These are phyloP conservation scores for Tolypocladium album DNA, from an alignment of 2,329 filamentous ascomycete species.

Conservation along the genomic window DNA sequence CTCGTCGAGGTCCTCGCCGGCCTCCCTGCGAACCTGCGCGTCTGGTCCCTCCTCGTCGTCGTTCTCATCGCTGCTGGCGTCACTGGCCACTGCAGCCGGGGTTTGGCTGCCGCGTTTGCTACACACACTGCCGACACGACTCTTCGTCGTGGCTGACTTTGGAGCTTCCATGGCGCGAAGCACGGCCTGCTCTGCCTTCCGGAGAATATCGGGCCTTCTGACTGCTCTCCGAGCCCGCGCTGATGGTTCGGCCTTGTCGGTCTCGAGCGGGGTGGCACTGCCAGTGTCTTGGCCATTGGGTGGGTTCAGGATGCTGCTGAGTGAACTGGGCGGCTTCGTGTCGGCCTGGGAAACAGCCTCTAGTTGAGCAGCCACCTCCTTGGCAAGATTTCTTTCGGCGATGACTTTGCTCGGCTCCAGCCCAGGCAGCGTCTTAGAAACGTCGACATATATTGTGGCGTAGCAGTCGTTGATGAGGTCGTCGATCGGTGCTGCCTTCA, in stretches of 20 bases:
- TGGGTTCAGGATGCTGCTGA: conserved; percentile 32
- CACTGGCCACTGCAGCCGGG: conserved; percentile 23
- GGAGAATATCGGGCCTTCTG: conserved; percentile 45
- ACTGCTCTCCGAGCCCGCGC: conserved; percentile 31
- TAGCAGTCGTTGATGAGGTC: conserved; percentile 92
- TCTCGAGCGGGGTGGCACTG: conserved; percentile 23
- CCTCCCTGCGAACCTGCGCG: conserved; percentile 24
- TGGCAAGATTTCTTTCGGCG: conserved; percentile 32
- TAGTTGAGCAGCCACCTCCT: conserved; percentile 27
- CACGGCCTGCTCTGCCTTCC: conserved; percentile 50
- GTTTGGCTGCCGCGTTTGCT: conserved; percentile 35
- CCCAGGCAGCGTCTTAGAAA: conserved; percentile 49
- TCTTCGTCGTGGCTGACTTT: conserved; percentile 32
- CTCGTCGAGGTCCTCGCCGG: conserved; percentile 20
- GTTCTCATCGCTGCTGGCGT: conserved; percentile 27
- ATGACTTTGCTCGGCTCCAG: conserved; percentile 34
- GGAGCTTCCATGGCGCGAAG: conserved; percentile 37
- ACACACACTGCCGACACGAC: conserved; percentile 38
- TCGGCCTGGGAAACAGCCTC: conserved; percentile 17
- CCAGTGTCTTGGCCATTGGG: conserved; percentile 27
- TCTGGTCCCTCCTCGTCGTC: conserved; percentile 31
- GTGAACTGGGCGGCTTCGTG: conserved; percentile 21
- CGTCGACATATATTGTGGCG: conserved; percentile 59
- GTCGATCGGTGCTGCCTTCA: conserved; percentile 78
- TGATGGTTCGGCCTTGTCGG: conserved; percentile 29